phyloP scores from a whole-genome alignment of 371 early-diverging fungal species.

The Mortierella sp. region DNA sequence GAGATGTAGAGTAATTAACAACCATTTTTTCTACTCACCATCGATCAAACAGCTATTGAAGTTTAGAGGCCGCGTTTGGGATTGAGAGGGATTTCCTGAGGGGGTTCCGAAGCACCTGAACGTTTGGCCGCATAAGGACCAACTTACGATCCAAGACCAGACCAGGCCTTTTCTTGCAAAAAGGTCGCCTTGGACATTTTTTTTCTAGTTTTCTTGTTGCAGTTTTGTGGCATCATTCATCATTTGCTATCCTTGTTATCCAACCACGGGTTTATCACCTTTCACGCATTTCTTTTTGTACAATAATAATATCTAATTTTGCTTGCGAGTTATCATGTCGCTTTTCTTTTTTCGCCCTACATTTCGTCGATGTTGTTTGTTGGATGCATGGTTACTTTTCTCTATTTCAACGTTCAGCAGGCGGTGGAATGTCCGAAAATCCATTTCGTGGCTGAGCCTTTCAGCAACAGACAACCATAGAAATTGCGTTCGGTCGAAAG shows the following conservation, averaged over 20 bases:
- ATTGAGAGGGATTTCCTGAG: constrained; percentile 41
- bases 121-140: constrained; percentile 31
- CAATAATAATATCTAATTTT: constrained; percentile 1
- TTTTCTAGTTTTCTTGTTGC: background rate
- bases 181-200: background rate
- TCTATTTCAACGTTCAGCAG: background rate
- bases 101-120: constrained; percentile 36
- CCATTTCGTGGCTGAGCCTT: constrained; percentile 9
- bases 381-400: background rate
- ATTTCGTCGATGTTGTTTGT: background rate
- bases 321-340: background rate
- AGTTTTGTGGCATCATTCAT: constrained; percentile 10
- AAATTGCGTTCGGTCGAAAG: background rate
- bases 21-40: background rate
- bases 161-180: background rate
- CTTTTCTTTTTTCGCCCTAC: background rate
- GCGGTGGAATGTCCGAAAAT: background rate
- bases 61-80: constrained; percentile 43
- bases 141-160: constrained; percentile 1
- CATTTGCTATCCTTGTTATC: constrained; percentile 13
- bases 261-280: constrained; percentile 3
- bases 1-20: background rate
- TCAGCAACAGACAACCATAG: background rate
- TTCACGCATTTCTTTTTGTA: background rate
- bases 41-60: constrained; percentile 32